phyloP scores from a whole-genome alignment of 805 yeast species.

The Metschnikowia continentalis region DNA sequence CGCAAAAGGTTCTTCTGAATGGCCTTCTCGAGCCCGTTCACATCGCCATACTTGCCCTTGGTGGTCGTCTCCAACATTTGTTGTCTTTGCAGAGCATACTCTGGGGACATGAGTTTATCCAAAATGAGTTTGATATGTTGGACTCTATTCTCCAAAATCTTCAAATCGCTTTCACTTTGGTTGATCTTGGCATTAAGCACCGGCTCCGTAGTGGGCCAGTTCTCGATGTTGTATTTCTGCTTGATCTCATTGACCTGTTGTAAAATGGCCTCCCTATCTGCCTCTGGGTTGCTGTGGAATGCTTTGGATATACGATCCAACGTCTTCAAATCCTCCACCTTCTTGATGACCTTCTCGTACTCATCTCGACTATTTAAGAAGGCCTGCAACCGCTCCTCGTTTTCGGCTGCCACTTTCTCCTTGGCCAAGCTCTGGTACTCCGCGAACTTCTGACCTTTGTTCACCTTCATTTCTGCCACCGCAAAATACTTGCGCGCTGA shows the following conservation, averaged over 20 bases:
- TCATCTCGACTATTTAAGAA: slow-evolving; percentile 46
- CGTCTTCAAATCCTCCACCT: slow-evolving; percentile 36
- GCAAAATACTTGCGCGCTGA: slow-evolving; percentile 83
- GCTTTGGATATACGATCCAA: slow-evolving; percentile 29
- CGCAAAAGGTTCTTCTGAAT: slow-evolving; percentile 67
- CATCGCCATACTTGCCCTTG: slow-evolving; percentile 28
- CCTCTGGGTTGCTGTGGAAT: slow-evolving; percentile 23
- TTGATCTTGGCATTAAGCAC: slow-evolving; percentile 31
- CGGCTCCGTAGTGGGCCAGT: slow-evolving; percentile 42
- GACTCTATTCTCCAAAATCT: slow-evolving; percentile 24
- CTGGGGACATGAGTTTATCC: slow-evolving; percentile 32
- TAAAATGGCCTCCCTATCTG: slow-evolving; percentile 22
- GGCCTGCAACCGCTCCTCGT: slow-evolving; percentile 48
- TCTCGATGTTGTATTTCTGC: slow-evolving; percentile 31
- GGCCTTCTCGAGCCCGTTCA: slow-evolving; percentile 18
- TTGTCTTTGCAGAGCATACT: slow-evolving; percentile 20
- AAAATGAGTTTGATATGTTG: slow-evolving; percentile 38
- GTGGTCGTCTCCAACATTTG: slow-evolving; percentile 20
- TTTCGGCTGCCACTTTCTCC: slow-evolving; percentile 62
- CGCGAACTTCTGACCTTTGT: slow-evolving; percentile 90
- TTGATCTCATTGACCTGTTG: slow-evolving; percentile 34
- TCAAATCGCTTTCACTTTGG: slow-evolving; percentile 25
- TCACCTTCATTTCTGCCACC: slow-evolving; percentile 83
- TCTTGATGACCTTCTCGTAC: slow-evolving; percentile 23
- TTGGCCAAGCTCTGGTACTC: slow-evolving; percentile 72